Evolutionary conservation across 1,139 yeast species (phyloP).

Genomic region (Candida pseudoviswanathii): DNA sequence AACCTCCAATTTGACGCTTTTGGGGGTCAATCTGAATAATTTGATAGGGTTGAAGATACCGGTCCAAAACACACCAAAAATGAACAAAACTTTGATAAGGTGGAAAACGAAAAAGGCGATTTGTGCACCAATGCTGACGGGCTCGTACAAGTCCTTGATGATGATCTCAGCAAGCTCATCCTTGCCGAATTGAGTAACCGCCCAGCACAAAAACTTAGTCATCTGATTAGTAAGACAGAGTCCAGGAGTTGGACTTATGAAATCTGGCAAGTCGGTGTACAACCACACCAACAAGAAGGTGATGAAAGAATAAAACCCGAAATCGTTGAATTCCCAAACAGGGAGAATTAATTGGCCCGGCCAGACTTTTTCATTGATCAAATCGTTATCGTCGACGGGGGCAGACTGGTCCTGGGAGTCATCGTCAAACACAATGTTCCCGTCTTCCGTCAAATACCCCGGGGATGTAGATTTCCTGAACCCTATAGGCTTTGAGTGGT

Average conservation of each 20-base stretch:
- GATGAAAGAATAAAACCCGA: constrained; percentile 48
- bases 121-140: constrained; percentile 54
- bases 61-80: constrained; percentile 59
- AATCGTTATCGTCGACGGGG: constrained; percentile 42
- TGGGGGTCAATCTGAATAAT: constrained; percentile 27
- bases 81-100: constrained; percentile 55
- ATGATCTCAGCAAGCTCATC: constrained; percentile 46
- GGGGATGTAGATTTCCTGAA: constrained; percentile 74
- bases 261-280: constrained; percentile 90
- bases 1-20: constrained; percentile 38
- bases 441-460: constrained; percentile 83
- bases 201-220: constrained; percentile 35
- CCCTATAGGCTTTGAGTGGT: constrained; percentile 62
- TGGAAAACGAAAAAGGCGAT: constrained; percentile 73
- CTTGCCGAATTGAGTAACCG: constrained; percentile 37
- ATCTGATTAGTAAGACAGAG: constrained; percentile 73
- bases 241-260: constrained; percentile 90
- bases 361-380: constrained; percentile 65
- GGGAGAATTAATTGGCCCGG: constrained; percentile 93
- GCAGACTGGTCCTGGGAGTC: constrained; percentile 53
- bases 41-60: constrained; percentile 78
- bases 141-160: constrained; percentile 46
- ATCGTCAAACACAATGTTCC: constrained; percentile 69
- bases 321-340: constrained; percentile 63
- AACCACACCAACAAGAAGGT: constrained; percentile 67